These are phyloP conservation scores for Rhodomyrtus tomentosa DNA, from an alignment of 345 rosid genomes.

Conservation along the genomic window DNA sequence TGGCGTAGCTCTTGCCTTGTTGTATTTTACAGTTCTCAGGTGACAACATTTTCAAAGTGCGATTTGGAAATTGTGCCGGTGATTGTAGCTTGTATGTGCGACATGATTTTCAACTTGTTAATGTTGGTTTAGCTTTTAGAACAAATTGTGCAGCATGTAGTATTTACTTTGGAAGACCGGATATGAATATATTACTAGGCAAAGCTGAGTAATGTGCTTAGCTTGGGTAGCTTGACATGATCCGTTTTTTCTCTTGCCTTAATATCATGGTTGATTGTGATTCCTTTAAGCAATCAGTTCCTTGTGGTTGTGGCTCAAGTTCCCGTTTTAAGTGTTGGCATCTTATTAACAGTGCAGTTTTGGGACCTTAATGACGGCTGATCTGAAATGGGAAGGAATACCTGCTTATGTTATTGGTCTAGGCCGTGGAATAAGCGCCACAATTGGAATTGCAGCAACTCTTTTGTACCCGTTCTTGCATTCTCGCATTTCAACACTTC, in stretches of 20 bases:
- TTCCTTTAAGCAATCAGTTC: background rate
- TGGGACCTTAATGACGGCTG: slow-evolving; percentile 79
- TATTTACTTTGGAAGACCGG: background rate
- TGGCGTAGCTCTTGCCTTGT: slow-evolving; percentile 63
- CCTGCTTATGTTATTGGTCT: slow-evolving; percentile 59
- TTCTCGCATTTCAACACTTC: slow-evolving; percentile 37
- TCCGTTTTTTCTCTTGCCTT: background rate
- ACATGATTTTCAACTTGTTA: background rate
- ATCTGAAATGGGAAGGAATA: slow-evolving; percentile 73
- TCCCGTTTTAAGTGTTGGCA: background rate
- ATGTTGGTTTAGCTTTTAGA: background rate
- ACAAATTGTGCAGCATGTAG: background rate
- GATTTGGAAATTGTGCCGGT: background rate
- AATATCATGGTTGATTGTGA: background rate
- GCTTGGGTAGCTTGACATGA: background rate
- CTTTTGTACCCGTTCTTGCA: slow-evolving; percentile 57
- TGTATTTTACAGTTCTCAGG: slow-evolving; percentile 85
- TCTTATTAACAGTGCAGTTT: slow-evolving; percentile 20
- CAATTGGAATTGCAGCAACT: slow-evolving; percentile 65
- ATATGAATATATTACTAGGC: background rate
- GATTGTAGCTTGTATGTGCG: background rate
- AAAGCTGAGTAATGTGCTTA: background rate
- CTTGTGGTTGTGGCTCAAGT: background rate
- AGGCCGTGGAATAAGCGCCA: slow-evolving; percentile 69
- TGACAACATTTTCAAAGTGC: background rate